phyloP scores from a whole-genome alignment of 148 eudicot species.

The Heliamphora exappendiculata region DNA sequence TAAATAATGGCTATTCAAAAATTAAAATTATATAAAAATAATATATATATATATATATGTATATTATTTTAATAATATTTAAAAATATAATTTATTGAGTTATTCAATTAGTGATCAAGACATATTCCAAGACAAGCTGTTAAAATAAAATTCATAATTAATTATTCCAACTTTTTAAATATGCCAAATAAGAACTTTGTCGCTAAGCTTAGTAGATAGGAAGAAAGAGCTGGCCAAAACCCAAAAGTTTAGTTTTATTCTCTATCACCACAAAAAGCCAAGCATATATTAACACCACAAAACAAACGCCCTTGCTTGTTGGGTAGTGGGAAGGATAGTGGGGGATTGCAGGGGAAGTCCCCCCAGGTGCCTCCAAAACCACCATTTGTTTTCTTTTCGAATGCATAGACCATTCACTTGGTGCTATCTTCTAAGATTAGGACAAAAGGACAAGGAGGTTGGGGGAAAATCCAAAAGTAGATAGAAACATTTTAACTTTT shows the following conservation, averaged over 20 bases:
- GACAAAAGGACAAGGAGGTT: conserved; percentile 16
- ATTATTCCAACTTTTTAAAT: too few relatives aligned
- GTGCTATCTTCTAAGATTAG: conserved; percentile 14
- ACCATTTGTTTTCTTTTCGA: conserved; percentile 9
- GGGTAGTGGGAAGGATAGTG: conserved; percentile 25
- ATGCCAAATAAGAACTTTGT: too few relatives aligned
- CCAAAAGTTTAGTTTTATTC: conserved; percentile 19
- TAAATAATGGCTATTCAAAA: too few relatives aligned
- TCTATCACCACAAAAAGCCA: conserved; percentile 17
- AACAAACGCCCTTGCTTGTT: conserved; percentile 19
- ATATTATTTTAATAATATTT: too few relatives aligned
- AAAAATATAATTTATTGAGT: too few relatives aligned
- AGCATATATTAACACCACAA: conserved; percentile 16
- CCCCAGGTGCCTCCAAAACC: conserved; percentile 19
- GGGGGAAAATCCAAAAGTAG: conserved; percentile 14
- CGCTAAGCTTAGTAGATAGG: conserved; percentile 22
- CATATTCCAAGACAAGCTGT: too few relatives aligned
- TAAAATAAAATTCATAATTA: too few relatives aligned
- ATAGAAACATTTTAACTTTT: conserved; percentile 16
- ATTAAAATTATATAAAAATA: too few relatives aligned
- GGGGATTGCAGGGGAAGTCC: conserved; percentile 14
- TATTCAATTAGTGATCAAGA: too few relatives aligned
- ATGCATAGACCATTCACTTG: conserved; percentile 21
- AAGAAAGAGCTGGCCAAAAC: conserved; percentile 29
- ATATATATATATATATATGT: too few relatives aligned